Evolutionary conservation across 2,329 filamentous ascomycete genomes (phyloP), one percentile per base, ranked within the genome.

Genomic region (Aspergillus sp.): DNA sequence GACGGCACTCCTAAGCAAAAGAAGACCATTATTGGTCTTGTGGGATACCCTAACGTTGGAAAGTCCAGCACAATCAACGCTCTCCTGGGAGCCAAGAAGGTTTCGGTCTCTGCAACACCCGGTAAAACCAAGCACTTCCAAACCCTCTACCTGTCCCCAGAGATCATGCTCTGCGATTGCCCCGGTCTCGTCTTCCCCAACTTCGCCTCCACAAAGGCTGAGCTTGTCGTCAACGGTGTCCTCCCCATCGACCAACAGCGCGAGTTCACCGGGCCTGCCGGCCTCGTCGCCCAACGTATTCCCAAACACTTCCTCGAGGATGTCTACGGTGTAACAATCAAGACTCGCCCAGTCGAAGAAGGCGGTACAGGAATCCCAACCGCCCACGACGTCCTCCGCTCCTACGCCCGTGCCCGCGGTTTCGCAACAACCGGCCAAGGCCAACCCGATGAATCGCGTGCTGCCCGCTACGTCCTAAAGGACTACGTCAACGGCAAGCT

Each of bases 101-200:
- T 99, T 5, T 98, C 93, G 0, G 96, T 99, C 40, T 99, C 95
- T 15, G 89, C 93, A 13, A 99, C 95, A 1, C 95, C 95, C 4
- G 95, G 95, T 73, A 99, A 99, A 80, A 99, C 95, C 13, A 99
- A 99, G 80, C 95, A 99, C 70, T 99, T 99, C 80, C 95, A 99
- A 76, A 99, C 95, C 1, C 95, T 99, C 58, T 93, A 97, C 72
- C 85, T 99, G 33, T 95, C 90, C 58, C 89, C 95, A 1, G 86
- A 87, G 58, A 91, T 99, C 61, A 84, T 98, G 47, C 85, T 99
- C 6, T 98, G 95, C 76, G 95, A 99, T 86, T 99, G 95, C 71
- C 95, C 95, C 9, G 95, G 95, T 88, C 87, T 99, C 19, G 96
- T 99, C 1, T 98, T 99, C 75, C 93, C 95, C 68, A 98, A 98